phyloP scores from a whole-genome alignment of 73 alveolate species.

The Paramecium pentaurelia region DNA sequence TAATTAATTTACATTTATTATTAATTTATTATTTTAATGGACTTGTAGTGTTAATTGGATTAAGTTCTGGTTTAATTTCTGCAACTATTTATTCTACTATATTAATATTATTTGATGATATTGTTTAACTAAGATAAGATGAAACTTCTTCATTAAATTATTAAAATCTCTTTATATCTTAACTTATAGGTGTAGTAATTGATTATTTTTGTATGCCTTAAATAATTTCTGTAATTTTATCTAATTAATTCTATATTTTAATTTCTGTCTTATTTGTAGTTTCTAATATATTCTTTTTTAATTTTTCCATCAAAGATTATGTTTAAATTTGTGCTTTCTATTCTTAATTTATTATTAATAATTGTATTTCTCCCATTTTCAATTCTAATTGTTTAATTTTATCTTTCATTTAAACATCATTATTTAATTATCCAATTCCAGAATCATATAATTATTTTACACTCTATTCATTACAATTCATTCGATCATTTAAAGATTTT shows the following conservation, averaged over 20 bases:
- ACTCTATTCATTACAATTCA: neutral
- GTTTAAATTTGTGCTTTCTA: neutral
- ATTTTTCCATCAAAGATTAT: neutral
- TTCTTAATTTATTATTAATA: neutral
- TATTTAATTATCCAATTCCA: neutral
- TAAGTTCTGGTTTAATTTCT: neutral
- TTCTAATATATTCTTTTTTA: neutral
- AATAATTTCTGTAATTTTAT: neutral
- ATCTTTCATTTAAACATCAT: neutral
- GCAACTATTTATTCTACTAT: neutral
- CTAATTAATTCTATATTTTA: neutral
- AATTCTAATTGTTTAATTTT: neutral
- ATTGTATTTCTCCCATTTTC: neutral
- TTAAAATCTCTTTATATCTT: neutral
- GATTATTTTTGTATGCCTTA: neutral
- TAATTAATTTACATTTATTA: neutral
- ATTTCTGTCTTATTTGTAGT: neutral
- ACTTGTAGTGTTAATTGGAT: neutral
- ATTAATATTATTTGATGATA: neutral
- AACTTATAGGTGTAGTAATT: neutral
- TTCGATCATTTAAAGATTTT: neutral
- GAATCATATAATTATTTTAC: neutral
- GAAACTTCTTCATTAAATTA: conserved; percentile 6
- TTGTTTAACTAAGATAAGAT: neutral
- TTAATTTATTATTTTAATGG: neutral